phyloP scores from a whole-genome alignment of 345 rosid species.

The Heritiera littoralis region DNA sequence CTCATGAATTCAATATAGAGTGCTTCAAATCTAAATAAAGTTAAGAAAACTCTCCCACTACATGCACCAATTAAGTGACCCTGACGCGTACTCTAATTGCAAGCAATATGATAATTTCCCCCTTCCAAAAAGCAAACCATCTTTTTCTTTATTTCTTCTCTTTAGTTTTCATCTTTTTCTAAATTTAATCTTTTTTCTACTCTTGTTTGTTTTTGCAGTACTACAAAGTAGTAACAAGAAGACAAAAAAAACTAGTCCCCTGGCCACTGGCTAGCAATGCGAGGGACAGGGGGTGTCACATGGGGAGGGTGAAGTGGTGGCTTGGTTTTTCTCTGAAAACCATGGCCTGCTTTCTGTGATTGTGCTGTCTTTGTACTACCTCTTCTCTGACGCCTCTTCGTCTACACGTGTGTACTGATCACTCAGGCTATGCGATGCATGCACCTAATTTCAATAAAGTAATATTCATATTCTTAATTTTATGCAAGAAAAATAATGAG shows the following conservation, averaged over 20 bases:
- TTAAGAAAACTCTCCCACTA: neutral
- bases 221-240: neutral
- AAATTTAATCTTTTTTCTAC: neutral
- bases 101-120: neutral
- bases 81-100: constrained; percentile 7
- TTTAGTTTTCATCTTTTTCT: neutral
- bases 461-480: too few species aligned
- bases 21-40: neutral
- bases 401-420: constrained; percentile 25
- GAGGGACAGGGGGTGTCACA: neutral
- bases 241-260: constrained; percentile 15
- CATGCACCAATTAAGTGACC: neutral
- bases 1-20: too few species aligned
- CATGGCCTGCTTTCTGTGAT: constrained; percentile 21
- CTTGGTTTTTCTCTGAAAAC: neutral
- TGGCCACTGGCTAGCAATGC: neutral
- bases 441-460: neutral
- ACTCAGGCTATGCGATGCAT: neutral
- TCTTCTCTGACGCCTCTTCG: neutral
- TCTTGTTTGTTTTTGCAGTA: neutral
- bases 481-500: too few species aligned
- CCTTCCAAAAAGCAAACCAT: constrained; percentile 7
- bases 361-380: constrained; percentile 22
- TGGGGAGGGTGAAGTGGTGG: neutral
- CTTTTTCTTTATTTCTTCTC: constrained; percentile 19